phyloP scores from a whole-genome alignment of 129 eudicot genomes.

The Rutidosis leptorrhynchoides region DNA sequence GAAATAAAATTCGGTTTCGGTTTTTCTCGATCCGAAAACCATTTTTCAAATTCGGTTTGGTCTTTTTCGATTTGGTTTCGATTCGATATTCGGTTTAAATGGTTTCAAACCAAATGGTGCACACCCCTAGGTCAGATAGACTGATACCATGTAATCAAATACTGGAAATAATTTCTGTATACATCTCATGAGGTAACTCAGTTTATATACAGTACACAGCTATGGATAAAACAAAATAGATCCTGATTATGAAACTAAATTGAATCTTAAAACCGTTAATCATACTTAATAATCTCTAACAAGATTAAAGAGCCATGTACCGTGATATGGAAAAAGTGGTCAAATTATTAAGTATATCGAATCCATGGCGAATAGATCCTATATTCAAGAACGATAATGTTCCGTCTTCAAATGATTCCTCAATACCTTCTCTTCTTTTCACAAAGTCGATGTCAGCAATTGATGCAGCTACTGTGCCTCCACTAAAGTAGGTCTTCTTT shows the following conservation, averaged over 20 bases:
- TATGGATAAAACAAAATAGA: neutral
- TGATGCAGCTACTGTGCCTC: slow-evolving; percentile 97
- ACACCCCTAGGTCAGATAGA: too few relatives aligned
- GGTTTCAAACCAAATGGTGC: too few relatives aligned
- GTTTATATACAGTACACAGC: neutral
- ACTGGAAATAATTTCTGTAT: neutral
- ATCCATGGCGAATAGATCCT: slow-evolving; percentile 78
- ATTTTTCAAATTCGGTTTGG: too few relatives aligned
- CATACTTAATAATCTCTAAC: neutral
- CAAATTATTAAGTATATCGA: slow-evolving; percentile 58
- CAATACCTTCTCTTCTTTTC: slow-evolving; percentile 80
- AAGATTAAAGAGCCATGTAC: slow-evolving; percentile 25
- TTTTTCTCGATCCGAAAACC: too few relatives aligned
- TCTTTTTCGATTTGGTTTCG: too few relatives aligned
- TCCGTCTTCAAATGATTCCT: slow-evolving; percentile 91
- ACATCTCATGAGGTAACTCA: neutral
- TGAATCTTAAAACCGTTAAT: neutral
- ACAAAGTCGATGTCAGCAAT: slow-evolving; percentile 90
- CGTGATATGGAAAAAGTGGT: slow-evolving; percentile 62
- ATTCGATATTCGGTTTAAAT: too few relatives aligned
- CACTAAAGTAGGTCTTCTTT: slow-evolving; percentile 91
- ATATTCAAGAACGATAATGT: slow-evolving; percentile 75
- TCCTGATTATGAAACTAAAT: slow-evolving; percentile 1
- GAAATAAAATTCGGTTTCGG: too few relatives aligned
- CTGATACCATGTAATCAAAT: too few relatives aligned